These are phyloP conservation scores for Ashbya aceris DNA, from an alignment of 1,139 yeast species.

Conservation along the genomic window DNA sequence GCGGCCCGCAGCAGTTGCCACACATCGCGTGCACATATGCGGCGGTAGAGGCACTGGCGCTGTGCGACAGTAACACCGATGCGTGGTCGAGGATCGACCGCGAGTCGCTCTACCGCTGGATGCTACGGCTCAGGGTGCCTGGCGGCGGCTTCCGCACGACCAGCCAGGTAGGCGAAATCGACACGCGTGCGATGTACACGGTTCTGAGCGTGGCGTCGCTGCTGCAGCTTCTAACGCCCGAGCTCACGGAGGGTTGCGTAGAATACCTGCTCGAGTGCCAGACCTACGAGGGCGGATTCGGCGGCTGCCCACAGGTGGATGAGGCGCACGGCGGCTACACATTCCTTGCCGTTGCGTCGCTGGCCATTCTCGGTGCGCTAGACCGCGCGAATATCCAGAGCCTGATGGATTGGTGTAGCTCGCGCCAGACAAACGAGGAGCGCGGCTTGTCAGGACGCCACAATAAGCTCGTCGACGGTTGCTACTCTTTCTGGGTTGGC, in stretches of 20 bases:
- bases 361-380: slow-evolving; percentile 33
- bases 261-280: slow-evolving; percentile 69
- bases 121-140: slow-evolving; percentile 48
- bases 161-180: slow-evolving; percentile 57
- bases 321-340: slow-evolving; percentile 99
- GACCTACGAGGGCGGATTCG: slow-evolving; percentile 92
- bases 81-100: slow-evolving; percentile 39
- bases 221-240: slow-evolving; percentile 53
- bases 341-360: slow-evolving; percentile 75
- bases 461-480: slow-evolving; percentile 90
- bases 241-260: slow-evolving; percentile 44
- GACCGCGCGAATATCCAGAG: slow-evolving; percentile 34
- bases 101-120: slow-evolving; percentile 51
- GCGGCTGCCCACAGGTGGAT: slow-evolving; percentile 58
- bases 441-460: slow-evolving; percentile 88
- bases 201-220: slow-evolving; percentile 68
- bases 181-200: slow-evolving; percentile 82
- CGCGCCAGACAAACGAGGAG: slow-evolving; percentile 61
- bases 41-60: slow-evolving; percentile 52
- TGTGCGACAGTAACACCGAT: slow-evolving; percentile 39
- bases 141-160: slow-evolving; percentile 49
- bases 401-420: slow-evolving; percentile 55
- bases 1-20: slow-evolving; percentile 72
- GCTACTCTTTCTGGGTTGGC: slow-evolving; percentile 96
- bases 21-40: slow-evolving; percentile 88